Conservation (phyloP, 306 rosid genomes). For the Quercus bicolor region DNA sequence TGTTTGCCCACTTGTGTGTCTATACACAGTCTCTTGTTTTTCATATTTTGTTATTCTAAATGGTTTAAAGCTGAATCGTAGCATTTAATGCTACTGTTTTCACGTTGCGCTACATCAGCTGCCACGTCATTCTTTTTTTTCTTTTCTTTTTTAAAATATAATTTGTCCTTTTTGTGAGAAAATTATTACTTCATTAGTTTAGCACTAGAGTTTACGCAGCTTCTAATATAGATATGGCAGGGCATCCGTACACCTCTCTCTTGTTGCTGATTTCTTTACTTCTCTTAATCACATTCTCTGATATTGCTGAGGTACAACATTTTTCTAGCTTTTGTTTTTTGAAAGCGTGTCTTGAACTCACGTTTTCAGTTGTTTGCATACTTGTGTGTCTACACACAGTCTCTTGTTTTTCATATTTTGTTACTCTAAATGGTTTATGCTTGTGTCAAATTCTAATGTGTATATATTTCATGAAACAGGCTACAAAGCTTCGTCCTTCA, state of each 20-base stretch:
- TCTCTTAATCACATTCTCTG: slow-evolving; percentile 54
- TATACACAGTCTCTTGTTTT: too few species aligned
- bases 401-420: too few species aligned
- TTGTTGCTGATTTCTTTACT: slow-evolving; percentile 49
- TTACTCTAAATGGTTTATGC: neutral
- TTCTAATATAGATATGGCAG: slow-evolving; percentile 26
- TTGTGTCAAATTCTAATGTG: slow-evolving; percentile 5
- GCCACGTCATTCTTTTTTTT: too few species aligned
- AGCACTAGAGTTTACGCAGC: neutral
- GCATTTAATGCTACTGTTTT: too few species aligned
- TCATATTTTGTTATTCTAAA: too few species aligned
- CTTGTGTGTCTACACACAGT: too few species aligned
- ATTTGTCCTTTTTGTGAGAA: neutral
- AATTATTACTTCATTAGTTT: neutral
- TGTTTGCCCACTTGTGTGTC: too few species aligned
- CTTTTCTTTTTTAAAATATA: too few species aligned
- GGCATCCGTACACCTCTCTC: slow-evolving; percentile 34
- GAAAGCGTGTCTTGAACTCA: neutral
- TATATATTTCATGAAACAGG: slow-evolving; percentile 32
- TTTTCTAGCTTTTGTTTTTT: neutral
- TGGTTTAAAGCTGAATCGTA: too few species aligned
- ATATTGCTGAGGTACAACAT: slow-evolving; percentile 49
- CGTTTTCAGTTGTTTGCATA: too few species aligned
- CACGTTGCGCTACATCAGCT: too few species aligned
- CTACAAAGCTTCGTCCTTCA: slow-evolving; percentile 49